A percentile compares a stretch with the other conserved stretches of the same genome.
phyloP scores from a whole-genome alignment of 306 rosid species.

The Inga oerstediana region DNA sequence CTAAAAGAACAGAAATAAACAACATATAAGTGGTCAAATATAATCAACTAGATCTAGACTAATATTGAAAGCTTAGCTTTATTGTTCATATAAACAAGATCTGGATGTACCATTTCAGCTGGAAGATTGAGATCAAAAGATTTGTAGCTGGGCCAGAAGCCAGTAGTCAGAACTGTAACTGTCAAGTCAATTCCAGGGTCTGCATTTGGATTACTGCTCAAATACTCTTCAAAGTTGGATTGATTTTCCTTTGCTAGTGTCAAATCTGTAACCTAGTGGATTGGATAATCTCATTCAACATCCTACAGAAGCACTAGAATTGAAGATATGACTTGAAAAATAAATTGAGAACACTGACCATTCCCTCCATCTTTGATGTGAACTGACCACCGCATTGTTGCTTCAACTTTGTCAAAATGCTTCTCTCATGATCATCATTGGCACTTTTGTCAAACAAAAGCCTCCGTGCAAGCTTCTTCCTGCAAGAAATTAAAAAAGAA shows the following conservation, averaged over 20 bases:
- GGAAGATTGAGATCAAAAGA: slow-evolving; percentile 94
- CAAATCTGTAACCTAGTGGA: slow-evolving; percentile 91
- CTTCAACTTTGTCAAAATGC: slow-evolving; percentile 22
- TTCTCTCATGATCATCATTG: slow-evolving; percentile 48
- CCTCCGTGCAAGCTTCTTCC: slow-evolving; percentile 94
- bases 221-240: slow-evolving; percentile 80
- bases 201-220: slow-evolving; percentile 53
- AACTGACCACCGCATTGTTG: slow-evolving; percentile 22
- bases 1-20: slow-evolving; percentile 41
- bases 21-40: slow-evolving; percentile 14
- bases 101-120: slow-evolving; percentile 75
- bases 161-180: slow-evolving; percentile 90
- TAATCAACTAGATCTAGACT: slow-evolving; percentile 25
- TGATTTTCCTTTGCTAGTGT: slow-evolving; percentile 88
- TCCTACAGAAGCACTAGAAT: slow-evolving; percentile 14
- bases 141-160: slow-evolving; percentile 97
- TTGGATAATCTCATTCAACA: slow-evolving; percentile 9
- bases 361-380: slow-evolving; percentile 22
- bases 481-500: slow-evolving; percentile 37
- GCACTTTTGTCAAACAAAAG: slow-evolving; percentile 94
- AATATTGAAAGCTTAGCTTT: not conserved
- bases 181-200: slow-evolving; percentile 88
- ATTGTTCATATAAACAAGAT: slow-evolving; percentile 23
- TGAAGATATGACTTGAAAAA: slow-evolving; percentile 20
- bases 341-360: slow-evolving; percentile 24